Evolutionary conservation across 2,329 filamentous ascomycete genomes (phyloP).

Genomic region (Mollisia scopiformis): DNA sequence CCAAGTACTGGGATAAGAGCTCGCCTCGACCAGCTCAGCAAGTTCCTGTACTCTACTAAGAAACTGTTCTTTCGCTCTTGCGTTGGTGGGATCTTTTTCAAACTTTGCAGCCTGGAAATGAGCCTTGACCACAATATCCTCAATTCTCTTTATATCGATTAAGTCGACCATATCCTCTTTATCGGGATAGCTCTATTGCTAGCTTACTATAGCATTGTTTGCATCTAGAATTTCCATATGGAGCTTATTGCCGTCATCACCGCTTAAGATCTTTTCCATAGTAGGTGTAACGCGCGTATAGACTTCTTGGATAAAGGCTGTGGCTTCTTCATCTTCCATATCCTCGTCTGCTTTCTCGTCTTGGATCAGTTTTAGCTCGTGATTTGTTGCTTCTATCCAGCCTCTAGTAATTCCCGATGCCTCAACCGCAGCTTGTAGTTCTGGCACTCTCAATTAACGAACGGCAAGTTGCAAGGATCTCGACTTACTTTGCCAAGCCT

Average conservation of each 20-base stretch:
- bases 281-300: slow-evolving; percentile 18
- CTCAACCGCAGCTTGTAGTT: slow-evolving; percentile 15
- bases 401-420: slow-evolving; percentile 19
- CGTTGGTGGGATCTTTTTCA: slow-evolving; percentile 18
- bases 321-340: slow-evolving; percentile 17
- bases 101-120: slow-evolving; percentile 18
- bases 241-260: slow-evolving; percentile 16
- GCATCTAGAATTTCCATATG: slow-evolving; percentile 21
- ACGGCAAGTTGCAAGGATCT: slow-evolving; percentile 14
- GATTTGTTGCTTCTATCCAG: slow-evolving; percentile 19
- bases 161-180: slow-evolving; percentile 10
- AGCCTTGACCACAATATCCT: slow-evolving; percentile 16
- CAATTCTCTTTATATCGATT: slow-evolving; percentile 18
- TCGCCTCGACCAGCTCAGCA: slow-evolving; percentile 13
- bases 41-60: slow-evolving; percentile 19
- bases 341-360: slow-evolving; percentile 19
- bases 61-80: slow-evolving; percentile 22
- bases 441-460: slow-evolving; percentile 14
- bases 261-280: slow-evolving; percentile 19
- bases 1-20: slow-evolving; percentile 18
- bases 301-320: slow-evolving; percentile 17
- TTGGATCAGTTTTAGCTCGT: slow-evolving; percentile 17
- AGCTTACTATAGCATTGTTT: slow-evolving; percentile 18
- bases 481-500: slow-evolving; percentile 17
- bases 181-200: slow-evolving; percentile 15